phyloP scores from a whole-genome alignment of 805 yeast genomes.

The Hanseniaspora guilliermondii region DNA sequence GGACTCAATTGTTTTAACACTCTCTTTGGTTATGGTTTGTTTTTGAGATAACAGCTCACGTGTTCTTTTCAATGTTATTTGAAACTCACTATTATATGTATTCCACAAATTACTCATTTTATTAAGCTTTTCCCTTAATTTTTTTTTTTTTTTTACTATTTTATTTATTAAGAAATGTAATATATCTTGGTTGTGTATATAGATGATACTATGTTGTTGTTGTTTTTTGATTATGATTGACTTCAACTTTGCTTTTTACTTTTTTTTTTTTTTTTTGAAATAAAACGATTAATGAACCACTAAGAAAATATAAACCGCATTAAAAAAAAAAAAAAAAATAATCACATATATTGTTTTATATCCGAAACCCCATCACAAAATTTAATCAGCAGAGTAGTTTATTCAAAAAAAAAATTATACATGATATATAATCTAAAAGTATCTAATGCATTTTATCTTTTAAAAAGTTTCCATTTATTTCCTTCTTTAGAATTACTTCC shows the following conservation, averaged over 20 bases:
- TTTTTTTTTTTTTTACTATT: not conserved
- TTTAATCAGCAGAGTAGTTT: not conserved
- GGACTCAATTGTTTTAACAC: constrained; percentile 23
- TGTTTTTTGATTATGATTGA: not conserved
- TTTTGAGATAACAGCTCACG: constrained; percentile 17
- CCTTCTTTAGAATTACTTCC: not conserved
- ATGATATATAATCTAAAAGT: too few species aligned
- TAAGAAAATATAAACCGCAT: not conserved
- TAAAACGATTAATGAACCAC: not conserved
- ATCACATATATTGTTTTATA: not conserved
- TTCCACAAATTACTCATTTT: constrained; percentile 23
- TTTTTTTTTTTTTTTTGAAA: not conserved
- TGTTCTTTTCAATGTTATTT: constrained; percentile 24
- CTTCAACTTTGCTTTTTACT: not conserved
- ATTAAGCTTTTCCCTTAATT: not conserved
- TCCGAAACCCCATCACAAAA: not conserved
- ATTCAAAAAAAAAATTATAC: too few species aligned
- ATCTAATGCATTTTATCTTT: too few species aligned
- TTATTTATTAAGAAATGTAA: not conserved
- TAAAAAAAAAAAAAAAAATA: not conserved
- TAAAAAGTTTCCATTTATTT: constrained; percentile 9
- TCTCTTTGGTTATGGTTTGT: constrained; percentile 20
- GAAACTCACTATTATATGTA: constrained; percentile 31
- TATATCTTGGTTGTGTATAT: not conserved
- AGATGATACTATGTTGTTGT: not conserved